Percentiles rank a stretch among this genome's conserved stretches.
Conservation (phyloP, 2,329 filamentous ascomycete genomes). For the Claviceps pazoutovae region DNA sequence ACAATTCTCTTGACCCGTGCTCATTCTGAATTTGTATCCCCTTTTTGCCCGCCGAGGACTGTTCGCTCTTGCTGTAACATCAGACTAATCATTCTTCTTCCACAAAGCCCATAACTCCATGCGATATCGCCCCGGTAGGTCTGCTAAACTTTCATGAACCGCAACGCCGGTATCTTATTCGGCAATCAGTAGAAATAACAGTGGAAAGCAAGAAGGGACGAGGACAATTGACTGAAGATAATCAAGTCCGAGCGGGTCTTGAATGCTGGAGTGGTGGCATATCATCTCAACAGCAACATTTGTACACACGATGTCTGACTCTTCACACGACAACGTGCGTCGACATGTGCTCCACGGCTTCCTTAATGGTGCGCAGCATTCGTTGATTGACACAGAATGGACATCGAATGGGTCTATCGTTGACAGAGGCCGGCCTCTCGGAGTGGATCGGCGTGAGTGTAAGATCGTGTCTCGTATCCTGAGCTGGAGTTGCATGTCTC, state of each 20-base stretch:
- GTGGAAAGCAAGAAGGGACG: too few species aligned
- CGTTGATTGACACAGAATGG: conserved; percentile 49
- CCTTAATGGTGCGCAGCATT: conserved; percentile 46
- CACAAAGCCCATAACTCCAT: background rate
- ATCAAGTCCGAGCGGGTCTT: background rate
- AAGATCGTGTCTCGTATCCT: conserved; percentile 27
- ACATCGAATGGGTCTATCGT: conserved; percentile 39
- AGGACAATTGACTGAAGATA: too few species aligned
- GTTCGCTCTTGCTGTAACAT: background rate
- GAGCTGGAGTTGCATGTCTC: conserved; percentile 20
- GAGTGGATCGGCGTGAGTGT: conserved; percentile 42
- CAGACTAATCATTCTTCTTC: background rate
- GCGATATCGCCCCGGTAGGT: background rate
- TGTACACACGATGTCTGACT: background rate
- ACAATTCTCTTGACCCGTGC: background rate
- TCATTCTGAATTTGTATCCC: too few species aligned
- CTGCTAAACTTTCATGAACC: background rate
- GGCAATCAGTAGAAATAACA: too few species aligned
- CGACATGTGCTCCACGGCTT: conserved; percentile 48
- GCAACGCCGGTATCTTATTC: background rate
- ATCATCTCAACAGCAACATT: background rate
- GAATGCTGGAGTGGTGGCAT: background rate
- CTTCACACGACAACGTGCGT: conserved; percentile 43
- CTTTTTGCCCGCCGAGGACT: background rate
- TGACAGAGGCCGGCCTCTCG: conserved; percentile 29